Evolutionary conservation across 768 basidiomycete species (phyloP), one percentile per base, ranked within the genome.

Genomic region (Suillus lakei): DNA sequence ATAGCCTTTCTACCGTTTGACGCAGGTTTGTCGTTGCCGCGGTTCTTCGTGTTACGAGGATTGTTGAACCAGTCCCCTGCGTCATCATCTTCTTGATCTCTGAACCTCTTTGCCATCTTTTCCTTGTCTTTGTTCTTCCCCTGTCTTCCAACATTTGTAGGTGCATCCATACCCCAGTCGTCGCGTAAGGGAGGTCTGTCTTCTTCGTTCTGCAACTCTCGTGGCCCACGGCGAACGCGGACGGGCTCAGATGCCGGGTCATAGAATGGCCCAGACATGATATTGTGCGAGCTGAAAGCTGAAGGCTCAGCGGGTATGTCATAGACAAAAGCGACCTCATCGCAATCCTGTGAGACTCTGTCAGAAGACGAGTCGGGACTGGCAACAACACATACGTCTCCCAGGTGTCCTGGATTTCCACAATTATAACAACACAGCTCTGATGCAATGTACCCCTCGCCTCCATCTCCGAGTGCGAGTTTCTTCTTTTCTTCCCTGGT

Each of bases 351-450:
- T n/a, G 67, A 15, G 21, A 61, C 39, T 16, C 34, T 46, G 18
- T 64, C 26, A 43, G 58, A 39, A 18, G 53, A 32, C 56, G 30
- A 43, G 2, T 15, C 13, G 39, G 18, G 23, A 39, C 60, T 16
- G 13, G 28, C 56, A 38, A 51, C 34, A 61, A 53, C 53, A 81
- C 90, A 77, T 71, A 93, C 92, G 70, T 94, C 93, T 54, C 93
- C 93, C 74, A 90, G 85, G 75, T 95, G 93, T 4, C 91, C 92
- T 60, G 76, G 75, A 34, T 78, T 79, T 48, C 90, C 93, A 68
- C 93, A 95, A 69, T 91, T 91, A 72, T 93, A 92, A 74, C 93
- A 95, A 90, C 90, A 94, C 69, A 86, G 81, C 71, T 92, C 91
- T 39, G 77, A 75, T 5, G 85, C 90, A 62, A 94, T 88, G 74